phyloP scores from a whole-genome alignment of 495 filamentous ascomycete species.

The Daldinia vernicosa region DNA sequence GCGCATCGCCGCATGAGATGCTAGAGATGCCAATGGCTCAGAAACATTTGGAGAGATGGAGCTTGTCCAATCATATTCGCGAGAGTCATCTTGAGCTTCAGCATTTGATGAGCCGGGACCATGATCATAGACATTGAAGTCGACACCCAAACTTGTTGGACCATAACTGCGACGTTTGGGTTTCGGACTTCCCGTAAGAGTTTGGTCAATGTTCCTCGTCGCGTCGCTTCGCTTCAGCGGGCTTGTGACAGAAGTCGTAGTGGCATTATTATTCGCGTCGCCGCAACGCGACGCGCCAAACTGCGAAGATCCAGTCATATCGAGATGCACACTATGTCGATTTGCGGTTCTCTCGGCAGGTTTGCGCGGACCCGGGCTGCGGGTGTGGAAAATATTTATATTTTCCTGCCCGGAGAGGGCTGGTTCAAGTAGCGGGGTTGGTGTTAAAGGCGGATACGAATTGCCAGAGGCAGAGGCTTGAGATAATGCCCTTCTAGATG shows the following conservation, averaged over 20 bases:
- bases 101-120: constrained; percentile 50
- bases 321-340: constrained; percentile 58
- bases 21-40: constrained; percentile 44
- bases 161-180: constrained; percentile 88
- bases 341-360: constrained; percentile 54
- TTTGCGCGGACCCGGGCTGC: constrained; percentile 55
- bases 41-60: constrained; percentile 41
- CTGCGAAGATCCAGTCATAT: constrained; percentile 59
- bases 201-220: constrained; percentile 84
- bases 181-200: constrained; percentile 80
- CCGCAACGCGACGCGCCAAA: constrained; percentile 56
- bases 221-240: constrained; percentile 93
- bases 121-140: constrained; percentile 77
- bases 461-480: constrained; percentile 78
- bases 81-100: constrained; percentile 57
- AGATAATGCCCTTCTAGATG: constrained; percentile 76
- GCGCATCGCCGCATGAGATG: constrained; percentile 51
- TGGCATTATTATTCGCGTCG: constrained; percentile 49
- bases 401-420: constrained; percentile 66
- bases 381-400: constrained; percentile 45
- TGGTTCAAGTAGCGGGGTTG: constrained; percentile 47
- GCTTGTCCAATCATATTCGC: constrained; percentile 56
- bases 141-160: constrained; percentile 63
- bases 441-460: constrained; percentile 60
- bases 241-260: constrained; percentile 70